Evolutionary conservation across 2,329 filamentous ascomycete species (phyloP).

Genomic region (Penicillium sumatraense): DNA sequence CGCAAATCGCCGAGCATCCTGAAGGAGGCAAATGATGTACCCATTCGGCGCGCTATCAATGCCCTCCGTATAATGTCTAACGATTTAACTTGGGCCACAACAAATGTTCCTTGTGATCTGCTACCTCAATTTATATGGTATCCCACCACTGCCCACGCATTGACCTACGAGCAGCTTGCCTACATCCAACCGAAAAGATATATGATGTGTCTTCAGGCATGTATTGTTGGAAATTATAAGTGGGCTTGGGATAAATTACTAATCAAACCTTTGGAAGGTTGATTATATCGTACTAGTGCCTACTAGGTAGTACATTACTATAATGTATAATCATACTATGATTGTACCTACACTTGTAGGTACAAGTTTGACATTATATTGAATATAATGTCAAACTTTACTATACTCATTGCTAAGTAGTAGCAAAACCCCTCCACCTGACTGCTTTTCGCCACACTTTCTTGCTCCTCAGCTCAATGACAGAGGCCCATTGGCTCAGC

Average conservation of each 20-base stretch:
- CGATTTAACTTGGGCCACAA: slow-evolving; percentile 6
- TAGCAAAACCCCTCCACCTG: slow-evolving; percentile 11
- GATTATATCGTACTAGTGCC: too few relatives aligned
- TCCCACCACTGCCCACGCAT: not conserved
- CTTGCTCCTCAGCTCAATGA: slow-evolving; percentile 4
- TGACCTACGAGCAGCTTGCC: not conserved
- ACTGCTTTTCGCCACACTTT: slow-evolving; percentile 23
- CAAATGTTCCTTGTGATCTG: not conserved
- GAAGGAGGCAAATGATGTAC: not conserved
- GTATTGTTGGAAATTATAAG: slow-evolving; percentile 5
- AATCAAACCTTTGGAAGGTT: too few relatives aligned
- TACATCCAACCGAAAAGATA: not conserved
- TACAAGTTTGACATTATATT: too few relatives aligned
- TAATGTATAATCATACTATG: too few relatives aligned
- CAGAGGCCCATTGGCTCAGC: slow-evolving; percentile 1
- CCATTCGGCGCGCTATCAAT: slow-evolving; percentile 6
- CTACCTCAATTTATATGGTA: slow-evolving; percentile 6
- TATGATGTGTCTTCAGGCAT: not conserved
- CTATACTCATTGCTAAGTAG: too few relatives aligned
- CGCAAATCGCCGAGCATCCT: slow-evolving; percentile 7
- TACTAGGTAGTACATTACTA: too few relatives aligned
- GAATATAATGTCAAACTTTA: too few relatives aligned
- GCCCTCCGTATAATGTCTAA: slow-evolving; percentile 5
- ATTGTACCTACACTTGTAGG: too few relatives aligned
- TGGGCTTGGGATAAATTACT: not conserved